These are phyloP conservation scores for Solanum peruvianum DNA, from an alignment of 257 asterid genomes.

Conservation along the genomic window DNA sequence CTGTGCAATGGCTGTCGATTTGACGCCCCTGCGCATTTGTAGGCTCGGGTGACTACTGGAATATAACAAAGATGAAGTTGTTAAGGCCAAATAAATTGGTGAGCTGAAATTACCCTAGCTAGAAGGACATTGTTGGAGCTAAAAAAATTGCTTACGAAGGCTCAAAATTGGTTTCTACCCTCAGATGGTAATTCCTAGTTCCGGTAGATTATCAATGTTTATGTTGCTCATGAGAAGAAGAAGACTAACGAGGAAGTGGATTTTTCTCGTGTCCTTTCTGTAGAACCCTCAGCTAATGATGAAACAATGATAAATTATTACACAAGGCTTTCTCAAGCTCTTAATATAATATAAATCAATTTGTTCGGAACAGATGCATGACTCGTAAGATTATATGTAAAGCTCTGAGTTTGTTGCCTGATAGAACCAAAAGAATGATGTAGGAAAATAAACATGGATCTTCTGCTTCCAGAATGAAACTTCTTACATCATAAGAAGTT, in stretches of 20 bases:
- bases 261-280: not conserved
- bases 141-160: too few species aligned
- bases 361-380: not conserved
- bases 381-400: not conserved
- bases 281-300: not conserved
- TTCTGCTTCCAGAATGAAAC: not conserved
- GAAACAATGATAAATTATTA: too few species aligned
- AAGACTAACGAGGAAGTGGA: not conserved
- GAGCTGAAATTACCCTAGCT: fast-evolving
- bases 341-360: too few species aligned
- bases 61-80: not conserved
- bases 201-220: too few species aligned
- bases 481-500: not conserved
- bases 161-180: not conserved
- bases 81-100: not conserved
- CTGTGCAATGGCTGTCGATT: too few species aligned
- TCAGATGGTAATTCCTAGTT: not conserved
- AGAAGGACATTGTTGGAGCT: not conserved
- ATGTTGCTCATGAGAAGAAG: not conserved
- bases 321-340: not conserved
- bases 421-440: not conserved
- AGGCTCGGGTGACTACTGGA: too few species aligned
- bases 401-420: not conserved
- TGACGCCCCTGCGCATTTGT: too few species aligned
- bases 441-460: not conserved